phyloP scores from a whole-genome alignment of 2,329 filamentous ascomycete species.

The Cercospora berteroae region DNA sequence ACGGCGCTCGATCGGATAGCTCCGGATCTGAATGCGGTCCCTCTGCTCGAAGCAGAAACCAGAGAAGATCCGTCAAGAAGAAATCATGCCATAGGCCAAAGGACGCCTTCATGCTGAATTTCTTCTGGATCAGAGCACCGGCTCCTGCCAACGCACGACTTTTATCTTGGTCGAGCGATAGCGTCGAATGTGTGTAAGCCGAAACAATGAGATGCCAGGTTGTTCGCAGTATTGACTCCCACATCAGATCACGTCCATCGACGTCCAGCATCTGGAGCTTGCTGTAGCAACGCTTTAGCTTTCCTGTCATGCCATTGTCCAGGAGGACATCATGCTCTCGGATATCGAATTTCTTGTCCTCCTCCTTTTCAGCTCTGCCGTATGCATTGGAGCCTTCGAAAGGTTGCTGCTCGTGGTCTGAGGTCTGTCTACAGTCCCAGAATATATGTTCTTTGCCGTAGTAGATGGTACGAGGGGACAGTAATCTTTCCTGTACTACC shows the following conservation, averaged over 20 bases:
- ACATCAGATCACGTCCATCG: neutral
- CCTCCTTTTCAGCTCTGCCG: neutral
- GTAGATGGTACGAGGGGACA: neutral
- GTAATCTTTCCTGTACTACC: neutral
- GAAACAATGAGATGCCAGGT: neutral
- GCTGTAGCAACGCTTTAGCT: neutral
- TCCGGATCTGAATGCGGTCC: neutral
- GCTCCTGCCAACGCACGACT: neutral
- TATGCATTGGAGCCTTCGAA: neutral
- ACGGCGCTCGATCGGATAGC: neutral
- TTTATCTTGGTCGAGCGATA: neutral
- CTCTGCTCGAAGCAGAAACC: neutral
- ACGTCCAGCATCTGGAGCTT: neutral
- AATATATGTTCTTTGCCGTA: neutral
- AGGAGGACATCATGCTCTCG: neutral
- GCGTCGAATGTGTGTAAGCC: neutral
- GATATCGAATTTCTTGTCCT: neutral
- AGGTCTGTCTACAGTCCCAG: neutral
- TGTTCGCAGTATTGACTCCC: neutral
- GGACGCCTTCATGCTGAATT: neutral
- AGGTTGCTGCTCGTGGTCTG: neutral
- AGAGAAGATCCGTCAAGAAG: neutral
- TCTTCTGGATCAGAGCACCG: neutral
- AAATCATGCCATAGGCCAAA: neutral
- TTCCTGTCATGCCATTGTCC: neutral